Conservation (phyloP, 108 stramenopile species). For the Skeletonema costatum region DNA sequence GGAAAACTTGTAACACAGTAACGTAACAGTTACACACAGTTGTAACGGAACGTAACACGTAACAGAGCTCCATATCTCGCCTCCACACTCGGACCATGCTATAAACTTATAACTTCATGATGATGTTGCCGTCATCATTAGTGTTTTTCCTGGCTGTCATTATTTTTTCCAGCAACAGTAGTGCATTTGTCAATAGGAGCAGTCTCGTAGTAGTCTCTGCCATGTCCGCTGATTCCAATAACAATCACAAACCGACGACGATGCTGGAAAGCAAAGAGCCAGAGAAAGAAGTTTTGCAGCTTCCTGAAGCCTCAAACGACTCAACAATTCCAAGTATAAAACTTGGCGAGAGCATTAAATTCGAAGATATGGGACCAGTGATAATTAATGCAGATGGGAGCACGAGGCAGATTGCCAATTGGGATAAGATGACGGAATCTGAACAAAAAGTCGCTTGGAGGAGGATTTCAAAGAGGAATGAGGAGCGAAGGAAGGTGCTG, state of each 20-base stretch:
- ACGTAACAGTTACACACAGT: no score
- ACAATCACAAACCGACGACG: not conserved
- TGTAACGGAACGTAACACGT: no score
- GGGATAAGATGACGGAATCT: slow-evolving; percentile 78
- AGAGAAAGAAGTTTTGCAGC: slow-evolving; percentile 35
- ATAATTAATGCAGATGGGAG: slow-evolving; percentile 87
- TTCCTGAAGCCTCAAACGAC: slow-evolving; percentile 47
- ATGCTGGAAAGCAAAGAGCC: not conserved
- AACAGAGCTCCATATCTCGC: no score
- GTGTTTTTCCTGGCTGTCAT: not conserved
- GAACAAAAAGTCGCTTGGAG: slow-evolving; percentile 87
- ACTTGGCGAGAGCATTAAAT: slow-evolving; percentile 76
- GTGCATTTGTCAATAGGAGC: not conserved
- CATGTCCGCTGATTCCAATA: slow-evolving; percentile 21
- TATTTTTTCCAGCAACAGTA: not conserved
- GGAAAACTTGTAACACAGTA: no score
- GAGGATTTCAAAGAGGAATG: slow-evolving; percentile 85
- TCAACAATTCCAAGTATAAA: slow-evolving; percentile 59
- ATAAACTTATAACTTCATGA: no score
- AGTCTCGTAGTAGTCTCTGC: slow-evolving; percentile 12
- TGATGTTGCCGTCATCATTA: not conserved
- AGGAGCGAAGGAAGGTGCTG: slow-evolving; percentile 65
- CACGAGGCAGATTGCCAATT: slow-evolving; percentile 80
- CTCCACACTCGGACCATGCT: no score
- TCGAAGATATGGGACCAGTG: slow-evolving; percentile 85